Base-by-base conservation (phyloP, 108 stramenopile genomes). In the Chaetoceros muelleri region DNA sequence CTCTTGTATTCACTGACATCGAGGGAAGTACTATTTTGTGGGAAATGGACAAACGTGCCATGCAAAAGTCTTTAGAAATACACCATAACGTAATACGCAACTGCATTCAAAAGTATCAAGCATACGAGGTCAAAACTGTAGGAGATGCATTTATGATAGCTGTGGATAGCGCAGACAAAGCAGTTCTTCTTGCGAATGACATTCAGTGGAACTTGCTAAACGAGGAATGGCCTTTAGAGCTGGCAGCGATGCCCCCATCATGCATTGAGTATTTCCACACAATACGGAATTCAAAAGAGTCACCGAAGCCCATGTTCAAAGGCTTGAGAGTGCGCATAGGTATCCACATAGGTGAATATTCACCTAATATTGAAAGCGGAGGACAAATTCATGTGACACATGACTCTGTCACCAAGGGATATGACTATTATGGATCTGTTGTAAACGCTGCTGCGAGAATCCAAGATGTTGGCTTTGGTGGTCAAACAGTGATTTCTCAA, bases 131-230 rank as follows among this genome's bases (percentile, higher is more conserved):
- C 19, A 59, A 66, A 24, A 66, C 65, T 1, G 49, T 59, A 27
- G 65, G 65, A 19, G 65, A 66, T 31, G 20, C 58, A 2, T 66
- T 66, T 30, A 59, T 66, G 57, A 46, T 66, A 24, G 65, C 65
- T 1, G 13, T 51, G 28, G 20, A 27, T 20, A 53, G 58, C 28
- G 65, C 65, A 8, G 58, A 59, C 40, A 46, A 25, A 21, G 65
- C 65, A n/a, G 48, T 66, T 18, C 46, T n/a, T 3, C 30, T 66
- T 28, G 65, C 65, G 3, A 58, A 59, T 25, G 65, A 66, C 49
- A 59, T 66, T 18, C 65, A 66, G 31, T 8, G 30, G 21, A 34
- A 44, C 20, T 28, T 66, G 5, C 18, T 40, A 5, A 5, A 10
- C 13, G 8, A 40, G 34, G 55, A 64, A 19, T 64, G 63, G 63